Percentiles rank a stretch among this genome's conserved stretches.
phyloP scores from a whole-genome alignment of 495 filamentous ascomycete species.

The Clavariopsis aquatica region DNA sequence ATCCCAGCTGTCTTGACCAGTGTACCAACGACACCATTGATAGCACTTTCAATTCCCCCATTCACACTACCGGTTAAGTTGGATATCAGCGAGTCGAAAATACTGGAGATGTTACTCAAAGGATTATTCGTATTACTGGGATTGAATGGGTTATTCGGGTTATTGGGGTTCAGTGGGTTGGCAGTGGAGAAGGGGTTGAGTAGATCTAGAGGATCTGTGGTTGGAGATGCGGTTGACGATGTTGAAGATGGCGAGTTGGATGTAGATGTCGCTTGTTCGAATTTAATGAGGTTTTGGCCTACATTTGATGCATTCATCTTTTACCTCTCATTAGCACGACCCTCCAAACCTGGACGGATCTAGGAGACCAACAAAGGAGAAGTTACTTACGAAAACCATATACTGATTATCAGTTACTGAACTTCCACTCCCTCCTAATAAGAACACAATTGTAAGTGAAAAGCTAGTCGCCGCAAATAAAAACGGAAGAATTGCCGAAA shows the following conservation, averaged over 20 bases:
- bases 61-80: slow-evolving; percentile 17
- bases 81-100: background rate
- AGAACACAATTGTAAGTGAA: slow-evolving; percentile 13
- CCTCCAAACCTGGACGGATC: background rate
- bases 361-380: background rate
- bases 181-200: slow-evolving; percentile 22
- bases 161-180: slow-evolving; percentile 18
- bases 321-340: background rate
- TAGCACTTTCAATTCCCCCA: background rate
- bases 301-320: slow-evolving; percentile 20
- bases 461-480: slow-evolving; percentile 11
- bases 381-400: slow-evolving; percentile 1
- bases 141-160: slow-evolving; percentile 16
- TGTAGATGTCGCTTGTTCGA: slow-evolving; percentile 18
- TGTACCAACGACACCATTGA: slow-evolving; percentile 9
- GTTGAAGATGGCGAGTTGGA: slow-evolving; percentile 6
- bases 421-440: slow-evolving; percentile 10
- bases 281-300: slow-evolving; percentile 16
- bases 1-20: slow-evolving; percentile 2
- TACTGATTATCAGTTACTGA: background rate
- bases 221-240: background rate
- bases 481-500: slow-evolving; percentile 9
- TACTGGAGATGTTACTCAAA: background rate
- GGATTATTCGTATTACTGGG: background rate
- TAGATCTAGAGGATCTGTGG: slow-evolving; percentile 2